Conservation (phyloP, 106 monocot genomes). For the Dioscorea zingiberensis region DNA sequence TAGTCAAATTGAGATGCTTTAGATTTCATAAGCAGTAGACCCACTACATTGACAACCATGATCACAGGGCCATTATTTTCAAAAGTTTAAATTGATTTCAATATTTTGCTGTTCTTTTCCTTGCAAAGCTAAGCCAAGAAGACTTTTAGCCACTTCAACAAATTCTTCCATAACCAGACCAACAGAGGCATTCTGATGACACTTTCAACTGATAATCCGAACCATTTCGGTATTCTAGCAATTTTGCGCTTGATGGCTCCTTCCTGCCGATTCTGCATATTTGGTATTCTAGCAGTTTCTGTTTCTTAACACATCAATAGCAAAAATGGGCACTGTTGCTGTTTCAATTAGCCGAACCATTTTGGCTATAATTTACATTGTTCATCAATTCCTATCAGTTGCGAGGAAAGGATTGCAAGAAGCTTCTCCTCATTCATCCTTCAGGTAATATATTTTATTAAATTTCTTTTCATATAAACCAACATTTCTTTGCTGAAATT, state of each 20-base stretch:
- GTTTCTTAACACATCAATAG: conserved; percentile 65
- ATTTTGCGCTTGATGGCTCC: too few species aligned
- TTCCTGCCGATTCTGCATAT: conserved; percentile 72
- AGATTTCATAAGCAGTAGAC: conserved; percentile 9
- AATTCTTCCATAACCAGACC: conserved; percentile 58
- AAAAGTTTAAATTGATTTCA: conserved; percentile 66
- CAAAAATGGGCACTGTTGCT: conserved; percentile 74
- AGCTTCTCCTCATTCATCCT: too few species aligned
- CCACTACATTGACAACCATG: conserved; percentile 75
- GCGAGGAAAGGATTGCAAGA: conserved; percentile 84
- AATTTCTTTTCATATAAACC: too few species aligned
- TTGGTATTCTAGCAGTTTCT: conserved; percentile 89
- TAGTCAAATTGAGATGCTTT: not conserved
- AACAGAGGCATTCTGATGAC: conserved; percentile 65
- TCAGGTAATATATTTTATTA: too few species aligned
- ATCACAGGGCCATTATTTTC: conserved; percentile 37
- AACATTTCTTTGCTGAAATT: too few species aligned
- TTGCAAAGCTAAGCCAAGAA: conserved; percentile 62
- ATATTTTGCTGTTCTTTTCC: conserved; percentile 82
- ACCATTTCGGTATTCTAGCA: too few species aligned
- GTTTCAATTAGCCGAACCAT: conserved; percentile 96
- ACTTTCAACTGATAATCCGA: conserved; percentile 47
- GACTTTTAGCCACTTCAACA: conserved; percentile 39
- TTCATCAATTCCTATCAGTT: conserved; percentile 71
- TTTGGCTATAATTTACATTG: conserved; percentile 62